These are phyloP conservation scores for Phtheirospermum japonicum DNA, from an alignment of 257 asterid species.

Conservation along the genomic window DNA sequence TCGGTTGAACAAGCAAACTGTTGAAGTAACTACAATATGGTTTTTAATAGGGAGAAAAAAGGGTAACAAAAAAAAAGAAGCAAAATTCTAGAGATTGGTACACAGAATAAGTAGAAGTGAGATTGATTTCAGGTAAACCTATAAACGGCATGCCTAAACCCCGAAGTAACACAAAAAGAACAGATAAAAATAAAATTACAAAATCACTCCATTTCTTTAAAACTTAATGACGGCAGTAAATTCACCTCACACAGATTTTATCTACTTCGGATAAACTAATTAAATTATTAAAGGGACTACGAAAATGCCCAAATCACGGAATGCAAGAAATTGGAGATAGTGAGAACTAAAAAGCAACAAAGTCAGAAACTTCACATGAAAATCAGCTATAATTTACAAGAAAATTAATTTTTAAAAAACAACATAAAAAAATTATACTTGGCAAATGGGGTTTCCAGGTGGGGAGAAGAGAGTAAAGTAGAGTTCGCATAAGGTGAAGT, in stretches of 20 bases:
- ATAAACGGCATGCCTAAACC: background rate
- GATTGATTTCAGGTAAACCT: no score
- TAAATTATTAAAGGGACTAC: background rate
- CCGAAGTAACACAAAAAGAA: background rate
- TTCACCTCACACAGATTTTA: background rate
- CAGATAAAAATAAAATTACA: background rate
- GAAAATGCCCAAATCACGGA: slow-evolving; percentile 6
- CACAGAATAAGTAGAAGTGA: background rate
- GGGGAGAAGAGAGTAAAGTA: slow-evolving; percentile 79
- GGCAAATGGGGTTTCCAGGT: slow-evolving; percentile 86
- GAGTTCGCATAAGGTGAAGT: slow-evolving; percentile 86
- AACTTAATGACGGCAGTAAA: background rate
- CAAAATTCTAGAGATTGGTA: background rate
- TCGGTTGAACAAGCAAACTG: slow-evolving; percentile 2
- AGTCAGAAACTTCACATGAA: slow-evolving; percentile 20
- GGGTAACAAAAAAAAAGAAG: background rate
- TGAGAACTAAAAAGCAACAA: background rate
- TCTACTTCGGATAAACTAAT: background rate
- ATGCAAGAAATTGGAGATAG: slow-evolving; percentile 4
- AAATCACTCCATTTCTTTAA: background rate
- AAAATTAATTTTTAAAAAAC: no score
- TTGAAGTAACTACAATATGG: slow-evolving; percentile 5
- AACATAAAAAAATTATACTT: slow-evolving; percentile 34
- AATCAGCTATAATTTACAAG: slow-evolving; percentile 22
- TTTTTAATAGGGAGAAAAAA: background rate